Base-by-base conservation (phyloP, 805 yeast species). In the Cyberlindnera veronae region DNA sequence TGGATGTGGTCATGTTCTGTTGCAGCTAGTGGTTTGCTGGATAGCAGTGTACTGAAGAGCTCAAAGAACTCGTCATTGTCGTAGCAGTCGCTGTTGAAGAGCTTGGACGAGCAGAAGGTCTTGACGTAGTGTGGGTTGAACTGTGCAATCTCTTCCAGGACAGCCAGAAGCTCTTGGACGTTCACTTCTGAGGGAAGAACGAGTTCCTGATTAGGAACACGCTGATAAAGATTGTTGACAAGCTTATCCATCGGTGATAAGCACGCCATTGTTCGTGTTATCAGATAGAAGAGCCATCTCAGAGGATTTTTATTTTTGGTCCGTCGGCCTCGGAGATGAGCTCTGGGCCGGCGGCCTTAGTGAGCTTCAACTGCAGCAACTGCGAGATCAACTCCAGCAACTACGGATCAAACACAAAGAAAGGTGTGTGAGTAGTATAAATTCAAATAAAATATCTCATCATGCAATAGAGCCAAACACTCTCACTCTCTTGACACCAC, bases 401-500 rank as follows among this genome's bases (percentile, higher is more conserved):
- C n/a, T n/a, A n/a, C n/a, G n/a, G n/a, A n/a, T n/a, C n/a, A n/a
- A n/a, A n/a, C n/a, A n/a, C n/a, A n/a, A n/a, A n/a, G n/a, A n/a
- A n/a, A n/a, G n/a, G n/a, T n/a, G n/a, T n/a, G n/a, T n/a, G n/a
- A n/a, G n/a, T n/a, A n/a, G n/a, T n/a, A n/a, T n/a, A 16, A 17
- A n/a, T 16, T 17, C 9, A 16, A 6, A 14, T n/a, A 10, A 11
- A 6, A 29, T 17, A 16, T 14, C n/a, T 11, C 16, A 5, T 38
- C 35, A 48, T 22, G 52, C 57, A 19, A 43, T 39, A 3, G 54
- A 42, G 11, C 97, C 98, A 54, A 77, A 76, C 20, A 90, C 93
- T 50, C 95, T 76, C 28, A 91, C 66, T 60, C 99, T 77, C 71
- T 91, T 91, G 41, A 89, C 87, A 45, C 99, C 99, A 36, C 99